Percentiles rank a stretch among this genome's conserved stretches.
Conservation (phyloP, 78 protist genomes). For the Dictyostelium citrinum region DNA sequence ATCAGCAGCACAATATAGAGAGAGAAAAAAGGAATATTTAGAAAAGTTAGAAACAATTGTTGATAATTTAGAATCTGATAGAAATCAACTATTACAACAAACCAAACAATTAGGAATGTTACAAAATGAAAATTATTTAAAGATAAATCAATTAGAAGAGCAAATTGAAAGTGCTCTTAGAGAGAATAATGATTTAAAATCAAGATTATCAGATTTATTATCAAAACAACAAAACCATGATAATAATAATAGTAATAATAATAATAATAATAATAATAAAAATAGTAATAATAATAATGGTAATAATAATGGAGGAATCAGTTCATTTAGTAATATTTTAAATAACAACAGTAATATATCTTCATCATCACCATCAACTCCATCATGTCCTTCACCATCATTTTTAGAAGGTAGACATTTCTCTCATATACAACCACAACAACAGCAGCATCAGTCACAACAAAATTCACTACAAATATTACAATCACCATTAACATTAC, state of each 20-base stretch:
- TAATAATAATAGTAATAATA: neutral
- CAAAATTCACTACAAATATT: neutral
- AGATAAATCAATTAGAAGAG: slow-evolving; percentile 29
- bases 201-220: slow-evolving; percentile 2
- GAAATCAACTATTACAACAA: slow-evolving; percentile 42
- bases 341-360: neutral
- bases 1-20: slow-evolving; percentile 72
- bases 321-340: neutral
- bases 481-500: neutral
- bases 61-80: slow-evolving; percentile 51
- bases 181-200: slow-evolving; percentile 35
- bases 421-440: neutral
- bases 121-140: slow-evolving; percentile 38
- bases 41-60: slow-evolving; percentile 62
- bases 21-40: slow-evolving; percentile 62
- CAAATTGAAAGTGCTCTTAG: slow-evolving; percentile 28
- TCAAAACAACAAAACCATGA: neutral
- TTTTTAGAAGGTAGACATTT: neutral
- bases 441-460: neutral
- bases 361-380: neutral
- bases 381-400: slow-evolving; percentile 15
- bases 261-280: neutral
- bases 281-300: neutral
- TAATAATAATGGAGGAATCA: neutral
- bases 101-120: slow-evolving; percentile 11